phyloP scores from a whole-genome alignment of 2,329 filamentous ascomycete species.

The Hypoxylon sp. region DNA sequence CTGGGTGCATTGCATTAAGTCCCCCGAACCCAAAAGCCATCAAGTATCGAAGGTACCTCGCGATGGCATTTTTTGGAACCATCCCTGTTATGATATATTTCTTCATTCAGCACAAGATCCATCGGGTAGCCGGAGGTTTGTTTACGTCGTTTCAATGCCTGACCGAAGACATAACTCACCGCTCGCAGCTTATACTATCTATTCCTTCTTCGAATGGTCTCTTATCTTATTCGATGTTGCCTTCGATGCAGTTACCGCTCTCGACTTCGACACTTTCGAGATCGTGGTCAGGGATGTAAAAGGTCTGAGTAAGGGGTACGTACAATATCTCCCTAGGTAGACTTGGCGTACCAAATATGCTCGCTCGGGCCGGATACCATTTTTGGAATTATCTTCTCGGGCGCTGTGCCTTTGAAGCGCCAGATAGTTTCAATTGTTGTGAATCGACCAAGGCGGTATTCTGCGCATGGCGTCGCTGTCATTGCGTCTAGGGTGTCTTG shows the following conservation, averaged over 20 bases:
- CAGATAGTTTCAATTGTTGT: not conserved
- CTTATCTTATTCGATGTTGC: slow-evolving; percentile 95
- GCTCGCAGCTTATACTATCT: slow-evolving; percentile 89
- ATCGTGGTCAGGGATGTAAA: slow-evolving; percentile 90
- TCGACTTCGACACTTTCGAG: slow-evolving; percentile 93
- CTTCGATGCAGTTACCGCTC: slow-evolving; percentile 93
- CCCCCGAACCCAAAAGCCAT: slow-evolving; percentile 86
- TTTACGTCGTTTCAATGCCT: slow-evolving; percentile 17
- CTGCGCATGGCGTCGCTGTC: not conserved
- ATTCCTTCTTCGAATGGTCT: slow-evolving; percentile 98
- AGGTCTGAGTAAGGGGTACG: slow-evolving; percentile 97
- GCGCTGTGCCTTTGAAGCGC: slow-evolving; percentile 3
- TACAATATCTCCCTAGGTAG: slow-evolving; percentile 94
- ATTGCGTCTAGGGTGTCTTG: not conserved
- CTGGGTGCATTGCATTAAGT: slow-evolving; percentile 89
- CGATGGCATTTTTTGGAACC: slow-evolving; percentile 88
- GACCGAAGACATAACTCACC: slow-evolving; percentile 28
- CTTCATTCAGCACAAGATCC: slow-evolving; percentile 98
- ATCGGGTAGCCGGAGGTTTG: slow-evolving; percentile 92
- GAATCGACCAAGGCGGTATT: too few species aligned
- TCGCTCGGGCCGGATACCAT: slow-evolving; percentile 48
- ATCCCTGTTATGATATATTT: slow-evolving; percentile 93
- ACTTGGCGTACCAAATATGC: slow-evolving; percentile 53
- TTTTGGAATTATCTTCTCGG: slow-evolving; percentile 20
- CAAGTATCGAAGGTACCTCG: slow-evolving; percentile 90